Evolutionary conservation across 805 yeast genomes (phyloP), one percentile per base, ranked within the genome.

Genomic region (Saccharomycopsis selenospora): DNA sequence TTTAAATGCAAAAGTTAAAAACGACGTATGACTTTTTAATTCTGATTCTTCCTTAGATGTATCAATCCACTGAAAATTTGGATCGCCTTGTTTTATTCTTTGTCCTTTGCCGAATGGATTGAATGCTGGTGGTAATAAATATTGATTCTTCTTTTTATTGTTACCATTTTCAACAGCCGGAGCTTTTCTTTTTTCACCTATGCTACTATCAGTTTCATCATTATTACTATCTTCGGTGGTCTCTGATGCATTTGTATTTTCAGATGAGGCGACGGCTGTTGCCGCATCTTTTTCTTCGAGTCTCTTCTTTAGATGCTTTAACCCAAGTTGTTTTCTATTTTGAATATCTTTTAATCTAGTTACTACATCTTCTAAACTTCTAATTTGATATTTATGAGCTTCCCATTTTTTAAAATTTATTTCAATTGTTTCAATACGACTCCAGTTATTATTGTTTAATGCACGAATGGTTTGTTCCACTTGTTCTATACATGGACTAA

Each of bases 401-500:
- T 90, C 98, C 85, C 87, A 91, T 56, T 85, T 76, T 56, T 76
- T 79, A 5, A 90, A 87, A 38, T 84, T 82, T 43, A 89, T 81
- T 61, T 91, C 98, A 2, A 91, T 95, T 90, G 88, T 85, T 65
- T 93, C 96, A 20, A 93, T 80, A 14, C 77, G 74, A 3, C 76
- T 73, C 96, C 97, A 93, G 1, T 95, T 96, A 40, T 80, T 63
- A 28, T 70, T 74, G 56, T 82, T 80, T 50, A 93, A 67, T 0
- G 85, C 82, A 55, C 77, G 82, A 10, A 91, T 79, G 0, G 98
- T 86, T 61, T 85, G 82, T 50, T 83, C 83, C 3, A 93, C 99
- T 67, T 93, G 99, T 66, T 93, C 99, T 43, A 93, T 85, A 65
- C 99, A 93, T 7, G 99, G 99, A 36, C 95, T 86, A 61, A 93